These are phyloP conservation scores for Cercospora berteroae DNA, from an alignment of 2,329 filamentous ascomycete species.

Conservation along the genomic window DNA sequence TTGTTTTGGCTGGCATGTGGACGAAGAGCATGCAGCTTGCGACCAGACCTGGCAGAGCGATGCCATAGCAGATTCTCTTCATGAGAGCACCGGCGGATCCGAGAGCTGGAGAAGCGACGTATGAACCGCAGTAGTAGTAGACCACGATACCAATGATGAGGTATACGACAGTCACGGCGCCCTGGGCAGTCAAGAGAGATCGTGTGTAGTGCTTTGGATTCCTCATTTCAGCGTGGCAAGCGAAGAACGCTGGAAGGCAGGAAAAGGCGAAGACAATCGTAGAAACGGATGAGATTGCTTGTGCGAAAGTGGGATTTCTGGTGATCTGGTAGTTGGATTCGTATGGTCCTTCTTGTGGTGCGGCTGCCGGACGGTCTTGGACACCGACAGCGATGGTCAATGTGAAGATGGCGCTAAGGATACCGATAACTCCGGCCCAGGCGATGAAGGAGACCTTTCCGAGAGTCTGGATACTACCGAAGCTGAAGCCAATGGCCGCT, in stretches of 20 bases:
- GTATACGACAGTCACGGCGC: conserved; percentile 33
- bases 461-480: conserved; percentile 40
- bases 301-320: conserved; percentile 41
- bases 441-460: conserved; percentile 37
- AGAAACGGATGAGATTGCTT: conserved; percentile 60
- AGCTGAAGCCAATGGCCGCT: conserved; percentile 41
- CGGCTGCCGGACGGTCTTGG: conserved; percentile 37
- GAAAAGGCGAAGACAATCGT: conserved; percentile 47
- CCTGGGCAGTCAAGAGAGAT: conserved; percentile 35
- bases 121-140: conserved; percentile 50
- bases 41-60: conserved; percentile 28
- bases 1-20: conserved; percentile 29
- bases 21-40: conserved; percentile 28
- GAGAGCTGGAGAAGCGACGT: conserved; percentile 49
- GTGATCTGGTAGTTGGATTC: conserved; percentile 35
- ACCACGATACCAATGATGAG: conserved; percentile 44
- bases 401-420: conserved; percentile 31
- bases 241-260: conserved; percentile 42
- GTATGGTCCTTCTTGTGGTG: conserved; percentile 31
- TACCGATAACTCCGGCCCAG: conserved; percentile 35
- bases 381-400: conserved; percentile 38
- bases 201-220: conserved; percentile 37
- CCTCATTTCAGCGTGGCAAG: conserved; percentile 43
- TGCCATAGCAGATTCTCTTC: conserved; percentile 50
- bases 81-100: conserved; percentile 46